Evolutionary conservation across 805 yeast species (phyloP).

Genomic region (Cyberlindnera misumaiensis): DNA sequence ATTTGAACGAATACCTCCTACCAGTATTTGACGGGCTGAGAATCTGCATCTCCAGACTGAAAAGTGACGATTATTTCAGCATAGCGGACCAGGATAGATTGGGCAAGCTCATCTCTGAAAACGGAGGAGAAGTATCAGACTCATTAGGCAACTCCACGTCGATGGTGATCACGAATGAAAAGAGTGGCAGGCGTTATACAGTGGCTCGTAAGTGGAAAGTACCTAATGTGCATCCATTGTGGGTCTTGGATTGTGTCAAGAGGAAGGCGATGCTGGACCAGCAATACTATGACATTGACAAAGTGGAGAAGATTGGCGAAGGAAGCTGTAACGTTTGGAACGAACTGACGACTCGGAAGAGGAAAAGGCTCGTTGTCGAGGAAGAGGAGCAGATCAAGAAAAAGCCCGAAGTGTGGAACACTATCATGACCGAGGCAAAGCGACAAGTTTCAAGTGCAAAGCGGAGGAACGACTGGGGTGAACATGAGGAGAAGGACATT

Average conservation of each 20-base stretch:
- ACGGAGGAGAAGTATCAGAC: slow-evolving; percentile 48
- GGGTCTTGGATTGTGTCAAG: slow-evolving; percentile 34
- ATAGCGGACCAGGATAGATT: slow-evolving; percentile 27
- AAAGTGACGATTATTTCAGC: slow-evolving; percentile 15
- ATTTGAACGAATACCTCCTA: slow-evolving; percentile 25
- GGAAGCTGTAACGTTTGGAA: slow-evolving; percentile 26
- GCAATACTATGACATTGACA: slow-evolving; percentile 23
- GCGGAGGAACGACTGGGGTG: slow-evolving; percentile 12
- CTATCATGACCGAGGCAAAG: slow-evolving; percentile 25
- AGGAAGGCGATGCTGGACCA: slow-evolving; percentile 32
- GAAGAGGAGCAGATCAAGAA: slow-evolving; percentile 15
- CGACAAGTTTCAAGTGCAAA: slow-evolving; percentile 1
- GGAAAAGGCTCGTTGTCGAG: slow-evolving; percentile 6
- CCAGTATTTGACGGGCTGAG: slow-evolving; percentile 38
- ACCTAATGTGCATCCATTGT: slow-evolving; percentile 33
- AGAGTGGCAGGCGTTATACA: slow-evolving; percentile 43
- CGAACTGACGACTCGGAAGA: slow-evolving; percentile 16
- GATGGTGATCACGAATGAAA: slow-evolving; percentile 44
- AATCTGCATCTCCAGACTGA: slow-evolving; percentile 32
- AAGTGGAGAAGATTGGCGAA: slow-evolving; percentile 21
- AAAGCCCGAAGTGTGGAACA: slow-evolving; percentile 35
- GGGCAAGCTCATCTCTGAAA: slow-evolving; percentile 27
- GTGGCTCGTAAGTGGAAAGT: slow-evolving; percentile 38
- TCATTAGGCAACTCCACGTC: slow-evolving; percentile 39
- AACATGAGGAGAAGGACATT: neutral